Evolutionary conservation across 2,329 filamentous ascomycete species (phyloP).

Genomic region (Fusarium beomiforme): DNA sequence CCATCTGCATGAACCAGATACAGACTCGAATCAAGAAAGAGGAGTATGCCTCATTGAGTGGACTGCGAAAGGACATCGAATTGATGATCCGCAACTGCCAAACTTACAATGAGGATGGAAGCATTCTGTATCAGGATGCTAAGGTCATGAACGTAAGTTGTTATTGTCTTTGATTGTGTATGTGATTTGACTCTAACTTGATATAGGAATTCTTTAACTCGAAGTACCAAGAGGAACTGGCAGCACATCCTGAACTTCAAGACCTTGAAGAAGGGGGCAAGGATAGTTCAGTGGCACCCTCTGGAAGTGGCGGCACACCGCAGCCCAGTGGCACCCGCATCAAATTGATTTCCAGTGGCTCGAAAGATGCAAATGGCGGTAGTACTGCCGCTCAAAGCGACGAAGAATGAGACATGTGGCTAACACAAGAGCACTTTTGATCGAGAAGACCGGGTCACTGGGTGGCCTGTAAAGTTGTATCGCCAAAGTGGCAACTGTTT

Average conservation of each 20-base stretch:
- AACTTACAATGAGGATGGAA: conserved; percentile 96
- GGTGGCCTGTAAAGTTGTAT: conserved; percentile 22
- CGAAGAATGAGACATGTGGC: conserved; percentile 54
- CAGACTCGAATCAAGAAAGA: conserved; percentile 95
- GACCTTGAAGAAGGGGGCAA: conserved; percentile 63
- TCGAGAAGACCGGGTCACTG: conserved; percentile 6
- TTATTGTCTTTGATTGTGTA: not conserved
- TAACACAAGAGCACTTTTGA: not conserved
- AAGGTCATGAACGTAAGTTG: conserved; percentile 83
- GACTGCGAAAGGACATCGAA: conserved; percentile 84
- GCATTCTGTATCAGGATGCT: conserved; percentile 90
- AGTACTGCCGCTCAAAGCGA: conserved; percentile 61
- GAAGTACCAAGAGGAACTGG: conserved; percentile 63
- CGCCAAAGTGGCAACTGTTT: conserved; percentile 38
- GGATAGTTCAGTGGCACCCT: conserved; percentile 57
- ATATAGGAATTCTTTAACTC: conserved; percentile 65
- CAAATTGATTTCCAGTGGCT: conserved; percentile 68
- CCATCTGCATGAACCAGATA: conserved; percentile 97
- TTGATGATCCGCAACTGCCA: conserved; percentile 90
- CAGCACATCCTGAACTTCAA: conserved; percentile 63
- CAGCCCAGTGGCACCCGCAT: conserved; percentile 72
- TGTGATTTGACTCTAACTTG: conserved; percentile 47
- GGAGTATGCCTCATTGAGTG: conserved; percentile 84
- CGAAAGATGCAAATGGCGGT: conserved; percentile 51
- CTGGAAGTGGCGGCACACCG: conserved; percentile 71